These are phyloP conservation scores for Venturia oleaginea DNA, from an alignment of 2,329 filamentous ascomycete species.

Conservation along the genomic window DNA sequence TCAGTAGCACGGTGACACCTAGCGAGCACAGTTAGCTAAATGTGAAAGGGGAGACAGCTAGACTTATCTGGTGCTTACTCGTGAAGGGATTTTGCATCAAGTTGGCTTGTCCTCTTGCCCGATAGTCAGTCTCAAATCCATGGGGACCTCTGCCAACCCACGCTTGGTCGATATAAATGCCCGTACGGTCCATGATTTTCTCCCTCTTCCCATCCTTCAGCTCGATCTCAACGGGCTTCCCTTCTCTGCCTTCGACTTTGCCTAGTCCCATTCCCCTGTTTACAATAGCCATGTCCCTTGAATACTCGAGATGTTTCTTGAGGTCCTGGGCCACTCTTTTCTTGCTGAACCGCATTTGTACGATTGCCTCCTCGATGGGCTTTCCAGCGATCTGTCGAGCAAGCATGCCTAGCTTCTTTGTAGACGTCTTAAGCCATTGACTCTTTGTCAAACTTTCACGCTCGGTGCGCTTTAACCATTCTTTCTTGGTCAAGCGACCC, in stretches of 20 bases:
- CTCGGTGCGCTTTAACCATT: slow-evolving; percentile 60
- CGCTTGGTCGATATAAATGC: slow-evolving; percentile 82
- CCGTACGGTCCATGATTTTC: slow-evolving; percentile 62
- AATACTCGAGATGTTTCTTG: slow-evolving; percentile 67
- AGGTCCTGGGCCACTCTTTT: slow-evolving; percentile 86
- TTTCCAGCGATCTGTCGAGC: slow-evolving; percentile 87
- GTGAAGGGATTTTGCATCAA: slow-evolving; percentile 63
- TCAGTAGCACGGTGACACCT: slow-evolving; percentile 74
- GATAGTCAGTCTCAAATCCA: slow-evolving; percentile 54
- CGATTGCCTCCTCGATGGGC: slow-evolving; percentile 83
- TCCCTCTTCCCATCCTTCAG: slow-evolving; percentile 68
- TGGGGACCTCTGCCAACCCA: slow-evolving; percentile 77
- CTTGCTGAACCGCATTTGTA: slow-evolving; percentile 91
- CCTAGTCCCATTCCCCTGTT: slow-evolving; percentile 75
- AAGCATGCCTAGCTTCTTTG: slow-evolving; percentile 85
- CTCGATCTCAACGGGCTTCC: slow-evolving; percentile 49
- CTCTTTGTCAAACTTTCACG: slow-evolving; percentile 52
- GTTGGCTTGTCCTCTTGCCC: slow-evolving; percentile 65
- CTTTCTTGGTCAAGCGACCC: slow-evolving; percentile 55
- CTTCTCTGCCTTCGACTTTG: slow-evolving; percentile 18
- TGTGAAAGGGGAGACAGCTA: not conserved
- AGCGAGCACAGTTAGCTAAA: slow-evolving; percentile 8
- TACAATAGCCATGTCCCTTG: slow-evolving; percentile 71
- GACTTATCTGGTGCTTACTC: slow-evolving; percentile 44
- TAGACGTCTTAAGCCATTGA: slow-evolving; percentile 67